phyloP scores from a whole-genome alignment of 768 basidiomycete species.

The Naganishia kalamii region DNA sequence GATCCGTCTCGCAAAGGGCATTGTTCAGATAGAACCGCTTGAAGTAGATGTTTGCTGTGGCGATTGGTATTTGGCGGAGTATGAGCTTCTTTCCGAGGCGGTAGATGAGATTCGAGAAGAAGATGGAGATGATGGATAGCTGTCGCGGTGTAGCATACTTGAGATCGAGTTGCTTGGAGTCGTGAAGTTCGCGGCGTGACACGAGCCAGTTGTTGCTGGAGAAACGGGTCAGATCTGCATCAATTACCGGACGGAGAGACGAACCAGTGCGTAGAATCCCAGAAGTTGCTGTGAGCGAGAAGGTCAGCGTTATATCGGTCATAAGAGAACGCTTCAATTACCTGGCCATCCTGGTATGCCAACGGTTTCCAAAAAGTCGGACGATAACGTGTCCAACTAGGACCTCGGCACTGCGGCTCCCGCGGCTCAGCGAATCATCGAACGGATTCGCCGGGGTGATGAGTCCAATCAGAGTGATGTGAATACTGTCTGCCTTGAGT shows the following conservation, averaged over 20 bases:
- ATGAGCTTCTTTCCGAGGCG: constrained; percentile 76
- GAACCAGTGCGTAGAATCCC: constrained; percentile 78
- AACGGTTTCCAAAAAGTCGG: too few relatives aligned
- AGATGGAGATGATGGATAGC: constrained; percentile 75
- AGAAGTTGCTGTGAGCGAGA: constrained; percentile 57
- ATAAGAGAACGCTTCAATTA: background rate
- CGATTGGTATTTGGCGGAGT: constrained; percentile 81
- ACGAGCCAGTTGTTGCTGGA: constrained; percentile 84
- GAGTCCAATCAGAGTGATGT: too few relatives aligned
- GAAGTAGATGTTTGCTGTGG: constrained; percentile 91
- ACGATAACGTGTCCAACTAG: too few relatives aligned
- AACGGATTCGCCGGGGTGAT: too few relatives aligned
- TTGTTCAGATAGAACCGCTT: constrained; percentile 96
- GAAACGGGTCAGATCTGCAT: constrained; percentile 16
- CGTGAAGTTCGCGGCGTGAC: constrained; percentile 65
- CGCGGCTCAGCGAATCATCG: too few relatives aligned
- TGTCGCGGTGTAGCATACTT: constrained; percentile 73
- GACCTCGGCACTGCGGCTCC: too few relatives aligned
- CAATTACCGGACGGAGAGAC: constrained; percentile 25
- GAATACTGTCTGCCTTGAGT: background rate
- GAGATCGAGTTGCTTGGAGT: constrained; percentile 70
- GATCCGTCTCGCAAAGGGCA: constrained; percentile 90
- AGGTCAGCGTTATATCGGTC: too few relatives aligned
- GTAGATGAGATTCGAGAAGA: constrained; percentile 75
- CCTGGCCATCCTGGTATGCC: constrained; percentile 13